Conservation (phyloP, 2,329 filamentous ascomycete genomes). For the Fusarium sp. region DNA sequence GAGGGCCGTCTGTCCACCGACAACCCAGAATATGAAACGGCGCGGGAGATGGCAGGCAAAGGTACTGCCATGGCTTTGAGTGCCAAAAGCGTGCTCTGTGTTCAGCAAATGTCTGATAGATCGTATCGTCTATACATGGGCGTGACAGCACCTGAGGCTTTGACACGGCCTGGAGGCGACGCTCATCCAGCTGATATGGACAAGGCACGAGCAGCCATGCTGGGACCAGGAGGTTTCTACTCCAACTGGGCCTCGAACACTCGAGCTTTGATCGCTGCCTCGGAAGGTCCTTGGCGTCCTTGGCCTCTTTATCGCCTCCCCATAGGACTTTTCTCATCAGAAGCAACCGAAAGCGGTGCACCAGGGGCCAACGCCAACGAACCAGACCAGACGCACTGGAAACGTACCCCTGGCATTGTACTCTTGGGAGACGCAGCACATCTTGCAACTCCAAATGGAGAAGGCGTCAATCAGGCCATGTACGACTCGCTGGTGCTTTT, state of each 20-base stretch:
- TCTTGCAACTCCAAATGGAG: slow-evolving; percentile 5
- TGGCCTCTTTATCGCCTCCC: slow-evolving; percentile 1
- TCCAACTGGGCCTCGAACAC: neutral
- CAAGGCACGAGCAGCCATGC: neutral
- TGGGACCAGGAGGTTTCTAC: neutral
- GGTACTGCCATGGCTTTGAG: neutral
- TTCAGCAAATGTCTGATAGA: neutral
- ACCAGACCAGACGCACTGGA: neutral
- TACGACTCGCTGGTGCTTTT: slow-evolving; percentile 3
- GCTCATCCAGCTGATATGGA: neutral
- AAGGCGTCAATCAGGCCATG: slow-evolving; percentile 15
- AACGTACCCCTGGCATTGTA: neutral
- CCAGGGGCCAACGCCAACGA: neutral
- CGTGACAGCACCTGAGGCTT: neutral
- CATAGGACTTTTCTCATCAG: neutral
- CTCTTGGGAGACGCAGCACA: slow-evolving; percentile 16
- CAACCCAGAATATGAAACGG: neutral
- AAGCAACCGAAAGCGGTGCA: neutral
- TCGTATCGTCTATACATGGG: neutral
- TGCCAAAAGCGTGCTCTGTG: neutral
- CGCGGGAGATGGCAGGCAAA: neutral
- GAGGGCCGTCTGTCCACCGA: neutral
- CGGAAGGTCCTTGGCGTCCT: neutral
- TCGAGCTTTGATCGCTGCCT: neutral
- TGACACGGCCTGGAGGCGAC: neutral